Percentiles rank a stretch among this genome's conserved stretches.
These are phyloP conservation scores for maize (Zea mays) DNA, from an alignment of 176 grass and related monocot species.

Conservation along the genomic window DNA sequence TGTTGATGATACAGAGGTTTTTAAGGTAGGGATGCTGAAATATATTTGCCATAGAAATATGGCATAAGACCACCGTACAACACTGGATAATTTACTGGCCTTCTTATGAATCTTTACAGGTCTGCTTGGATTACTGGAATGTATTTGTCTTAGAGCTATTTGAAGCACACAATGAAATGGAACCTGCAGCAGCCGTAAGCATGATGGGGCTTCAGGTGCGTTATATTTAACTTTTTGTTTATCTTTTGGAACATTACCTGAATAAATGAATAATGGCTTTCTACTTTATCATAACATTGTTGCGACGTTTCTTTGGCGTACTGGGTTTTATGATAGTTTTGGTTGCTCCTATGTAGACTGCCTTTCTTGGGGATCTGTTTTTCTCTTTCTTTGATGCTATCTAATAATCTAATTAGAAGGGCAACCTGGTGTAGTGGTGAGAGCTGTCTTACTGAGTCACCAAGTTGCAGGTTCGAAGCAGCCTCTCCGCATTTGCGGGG, in stretches of 20 bases:
- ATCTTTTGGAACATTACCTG: constrained; percentile 11
- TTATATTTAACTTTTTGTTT: constrained; percentile 21
- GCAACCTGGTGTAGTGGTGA: too few species aligned
- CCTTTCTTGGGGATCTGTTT: constrained; percentile 8
- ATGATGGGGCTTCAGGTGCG: constrained; percentile 86
- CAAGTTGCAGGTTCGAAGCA: too few species aligned
- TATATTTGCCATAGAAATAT: constrained; percentile 28
- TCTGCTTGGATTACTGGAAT: constrained; percentile 98
- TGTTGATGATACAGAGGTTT: constrained; percentile 94
- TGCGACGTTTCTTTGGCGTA: background rate
- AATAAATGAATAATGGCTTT: background rate
- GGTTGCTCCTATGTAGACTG: background rate
- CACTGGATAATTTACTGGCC: constrained; percentile 45
- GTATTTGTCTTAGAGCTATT: constrained; percentile 82
- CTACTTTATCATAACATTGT: constrained; percentile 4
- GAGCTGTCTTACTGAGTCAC: too few species aligned
- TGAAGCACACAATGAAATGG: constrained; percentile 81
- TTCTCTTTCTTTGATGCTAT: constrained; percentile 20
- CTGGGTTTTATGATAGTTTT: too few species aligned
- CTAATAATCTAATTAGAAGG: background rate
- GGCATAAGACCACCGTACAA: background rate
- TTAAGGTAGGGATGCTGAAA: constrained; percentile 62
- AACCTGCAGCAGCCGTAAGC: constrained; percentile 82
- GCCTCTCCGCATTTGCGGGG: too few species aligned
- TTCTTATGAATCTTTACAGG: constrained; percentile 36